Percentiles rank a stretch among this genome's conserved stretches.
These are phyloP conservation scores for Papilionanthe hybrid DNA, from an alignment of 116 monocot genomes.

Conservation along the genomic window DNA sequence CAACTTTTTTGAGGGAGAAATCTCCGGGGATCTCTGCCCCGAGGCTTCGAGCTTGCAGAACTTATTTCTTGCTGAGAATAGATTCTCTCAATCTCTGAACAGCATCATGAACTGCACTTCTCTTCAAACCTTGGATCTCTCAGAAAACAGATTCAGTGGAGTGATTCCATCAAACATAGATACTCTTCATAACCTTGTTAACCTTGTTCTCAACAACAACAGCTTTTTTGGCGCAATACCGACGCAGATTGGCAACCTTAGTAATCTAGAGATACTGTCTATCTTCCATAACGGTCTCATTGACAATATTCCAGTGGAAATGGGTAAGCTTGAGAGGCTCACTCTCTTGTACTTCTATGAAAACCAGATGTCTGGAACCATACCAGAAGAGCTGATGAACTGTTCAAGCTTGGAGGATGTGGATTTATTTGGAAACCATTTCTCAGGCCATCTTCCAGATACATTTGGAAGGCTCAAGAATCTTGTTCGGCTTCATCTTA, in stretches of 20 bases:
- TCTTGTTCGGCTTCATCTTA: conserved; percentile 67
- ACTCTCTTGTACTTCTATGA: conserved; percentile 65
- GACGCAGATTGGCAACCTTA: conserved; percentile 66
- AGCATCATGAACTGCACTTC: conserved; percentile 59
- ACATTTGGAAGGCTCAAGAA: conserved; percentile 64
- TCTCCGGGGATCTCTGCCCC: conserved; percentile 37
- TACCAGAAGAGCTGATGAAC: conserved; percentile 64
- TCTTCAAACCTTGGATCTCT: conserved; percentile 62
- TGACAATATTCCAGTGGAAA: conserved; percentile 57
- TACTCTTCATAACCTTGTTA: conserved; percentile 35
- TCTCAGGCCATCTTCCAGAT: conserved; percentile 59
- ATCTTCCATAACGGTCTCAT: conserved; percentile 72
- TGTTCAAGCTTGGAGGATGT: conserved; percentile 67
- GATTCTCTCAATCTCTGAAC: conserved; percentile 38
- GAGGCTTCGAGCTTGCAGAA: conserved; percentile 35
- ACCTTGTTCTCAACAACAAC: conserved; percentile 82
- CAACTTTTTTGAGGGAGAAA: conserved; percentile 44
- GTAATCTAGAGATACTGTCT: conserved; percentile 55
- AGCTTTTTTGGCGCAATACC: conserved; percentile 55
- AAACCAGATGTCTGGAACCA: conserved; percentile 74
- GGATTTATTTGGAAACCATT: conserved; percentile 90
- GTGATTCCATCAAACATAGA: conserved; percentile 45
- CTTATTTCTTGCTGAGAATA: conserved; percentile 51
- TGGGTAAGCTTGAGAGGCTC: conserved; percentile 60
- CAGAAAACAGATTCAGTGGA: conserved; percentile 67